Evolutionary conservation across 73 alveolate genomes (phyloP).

Genomic region (Paramecium pentaurelia): DNA sequence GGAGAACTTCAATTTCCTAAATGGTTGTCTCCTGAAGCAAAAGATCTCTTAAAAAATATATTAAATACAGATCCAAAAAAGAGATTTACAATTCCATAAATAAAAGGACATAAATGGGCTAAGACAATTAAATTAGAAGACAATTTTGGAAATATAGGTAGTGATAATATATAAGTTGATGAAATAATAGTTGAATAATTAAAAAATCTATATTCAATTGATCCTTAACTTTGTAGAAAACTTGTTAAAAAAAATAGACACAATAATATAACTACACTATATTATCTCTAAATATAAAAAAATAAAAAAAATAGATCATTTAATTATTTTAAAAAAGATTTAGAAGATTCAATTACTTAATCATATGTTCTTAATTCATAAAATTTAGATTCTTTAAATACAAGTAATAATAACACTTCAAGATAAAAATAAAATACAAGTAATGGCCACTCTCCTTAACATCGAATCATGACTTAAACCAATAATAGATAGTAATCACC

Average conservation of each 20-base stretch:
- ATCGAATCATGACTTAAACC: neutral
- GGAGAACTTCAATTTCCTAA: conserved; percentile 66
- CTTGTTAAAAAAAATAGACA: conserved; percentile 4
- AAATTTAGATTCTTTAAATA: neutral
- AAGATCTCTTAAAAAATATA: conserved; percentile 83
- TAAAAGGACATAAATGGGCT: conserved; percentile 92
- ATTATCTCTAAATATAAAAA: neutral
- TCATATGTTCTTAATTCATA: neutral
- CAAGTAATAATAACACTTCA: neutral
- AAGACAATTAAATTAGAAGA: conserved; percentile 59
- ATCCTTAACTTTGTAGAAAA: neutral
- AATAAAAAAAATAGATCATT: neutral
- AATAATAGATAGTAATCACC: neutral
- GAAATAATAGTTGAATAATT: neutral
- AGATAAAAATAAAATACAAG: neutral
- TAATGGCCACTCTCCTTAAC: conserved; percentile 6
- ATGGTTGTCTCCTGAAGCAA: conserved; percentile 57
- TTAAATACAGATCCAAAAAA: conserved; percentile 88
- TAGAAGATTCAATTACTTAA: neutral
- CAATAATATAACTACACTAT: neutral
- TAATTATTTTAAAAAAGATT: conserved; percentile 2
- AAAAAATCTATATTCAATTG: neutral
- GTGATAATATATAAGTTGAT: conserved; percentile 64
- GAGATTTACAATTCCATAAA: conserved; percentile 82
- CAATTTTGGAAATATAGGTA: conserved; percentile 62